A percentile compares a stretch with the other conserved stretches of the same genome.
These are phyloP conservation scores for Suillus clintonianus DNA, from an alignment of 768 basidiomycete species.

Conservation along the genomic window DNA sequence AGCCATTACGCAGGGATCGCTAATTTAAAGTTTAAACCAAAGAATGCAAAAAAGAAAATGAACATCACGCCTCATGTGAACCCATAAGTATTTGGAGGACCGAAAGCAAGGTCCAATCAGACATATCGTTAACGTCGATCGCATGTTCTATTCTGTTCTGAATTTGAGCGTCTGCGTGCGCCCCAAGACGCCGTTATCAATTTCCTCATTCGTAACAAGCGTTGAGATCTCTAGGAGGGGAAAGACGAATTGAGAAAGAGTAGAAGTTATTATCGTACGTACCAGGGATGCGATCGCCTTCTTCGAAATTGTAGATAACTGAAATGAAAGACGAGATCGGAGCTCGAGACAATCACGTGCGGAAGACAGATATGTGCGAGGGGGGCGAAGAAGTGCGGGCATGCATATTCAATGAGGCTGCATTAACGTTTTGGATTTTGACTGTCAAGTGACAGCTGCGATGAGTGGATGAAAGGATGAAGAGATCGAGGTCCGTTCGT, in stretches of 20 bases:
- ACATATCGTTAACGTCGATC: background rate
- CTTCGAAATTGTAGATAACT: background rate
- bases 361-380: background rate
- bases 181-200: background rate
- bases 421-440: background rate
- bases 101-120: background rate
- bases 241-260: background rate
- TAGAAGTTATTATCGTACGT: background rate
- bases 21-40: background rate
- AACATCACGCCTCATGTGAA: background rate
- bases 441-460: background rate
- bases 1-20: background rate
- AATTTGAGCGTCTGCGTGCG: background rate
- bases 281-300: background rate
- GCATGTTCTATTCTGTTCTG: background rate
- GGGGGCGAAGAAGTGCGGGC: background rate
- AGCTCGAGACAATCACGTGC: background rate
- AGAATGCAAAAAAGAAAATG: background rate
- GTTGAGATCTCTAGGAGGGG: background rate
- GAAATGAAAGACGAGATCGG: background rate
- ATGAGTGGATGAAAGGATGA: slow-evolving; percentile 1
- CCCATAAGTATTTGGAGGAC: background rate
- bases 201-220: background rate
- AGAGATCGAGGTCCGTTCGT: background rate
- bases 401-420: background rate